Evolutionary conservation across 2,329 filamentous ascomycete genomes (phyloP).

Genomic region (Scytalidium lignicola): DNA sequence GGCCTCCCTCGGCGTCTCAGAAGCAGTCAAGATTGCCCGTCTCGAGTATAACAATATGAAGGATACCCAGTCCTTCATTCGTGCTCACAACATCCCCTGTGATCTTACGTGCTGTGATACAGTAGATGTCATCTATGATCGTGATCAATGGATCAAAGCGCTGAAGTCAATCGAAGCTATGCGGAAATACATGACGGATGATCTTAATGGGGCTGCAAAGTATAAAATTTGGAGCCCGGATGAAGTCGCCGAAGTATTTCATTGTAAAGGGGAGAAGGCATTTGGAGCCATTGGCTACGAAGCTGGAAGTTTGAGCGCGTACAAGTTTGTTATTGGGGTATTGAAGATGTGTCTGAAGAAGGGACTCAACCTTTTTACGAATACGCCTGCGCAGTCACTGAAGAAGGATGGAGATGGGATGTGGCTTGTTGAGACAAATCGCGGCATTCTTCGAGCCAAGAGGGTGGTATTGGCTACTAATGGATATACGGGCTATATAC

Average conservation of each 20-base stretch:
- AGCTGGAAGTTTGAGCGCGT: slow-evolving; percentile 35
- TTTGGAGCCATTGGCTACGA: slow-evolving; percentile 22
- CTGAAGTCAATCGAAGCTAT: slow-evolving; percentile 38
- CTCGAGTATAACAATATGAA: slow-evolving; percentile 49
- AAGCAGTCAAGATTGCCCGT: slow-evolving; percentile 45
- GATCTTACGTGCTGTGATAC: slow-evolving; percentile 46
- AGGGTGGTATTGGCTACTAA: slow-evolving; percentile 49
- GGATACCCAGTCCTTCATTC: slow-evolving; percentile 50
- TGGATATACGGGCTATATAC: slow-evolving; percentile 43
- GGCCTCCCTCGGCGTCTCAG: slow-evolving; percentile 37
- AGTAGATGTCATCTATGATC: slow-evolving; percentile 53
- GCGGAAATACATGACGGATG: slow-evolving; percentile 36
- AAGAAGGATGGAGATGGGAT: slow-evolving; percentile 12
- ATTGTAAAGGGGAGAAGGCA: slow-evolving; percentile 23
- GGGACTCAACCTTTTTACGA: slow-evolving; percentile 23
- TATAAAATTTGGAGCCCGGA: slow-evolving; percentile 40
- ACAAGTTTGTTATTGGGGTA: slow-evolving; percentile 20
- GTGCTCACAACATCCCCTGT: slow-evolving; percentile 40
- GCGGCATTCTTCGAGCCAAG: slow-evolving; percentile 36
- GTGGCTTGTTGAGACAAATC: slow-evolving; percentile 37
- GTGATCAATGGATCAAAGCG: slow-evolving; percentile 34
- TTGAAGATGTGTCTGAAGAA: slow-evolving; percentile 17
- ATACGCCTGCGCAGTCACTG: slow-evolving; percentile 18
- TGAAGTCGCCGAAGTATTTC: slow-evolving; percentile 37
- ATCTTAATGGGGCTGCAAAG: slow-evolving; percentile 33